Evolutionary conservation across 352 stramenopile genomes (phyloP).

Genomic region (Globisporangium yorkense): DNA sequence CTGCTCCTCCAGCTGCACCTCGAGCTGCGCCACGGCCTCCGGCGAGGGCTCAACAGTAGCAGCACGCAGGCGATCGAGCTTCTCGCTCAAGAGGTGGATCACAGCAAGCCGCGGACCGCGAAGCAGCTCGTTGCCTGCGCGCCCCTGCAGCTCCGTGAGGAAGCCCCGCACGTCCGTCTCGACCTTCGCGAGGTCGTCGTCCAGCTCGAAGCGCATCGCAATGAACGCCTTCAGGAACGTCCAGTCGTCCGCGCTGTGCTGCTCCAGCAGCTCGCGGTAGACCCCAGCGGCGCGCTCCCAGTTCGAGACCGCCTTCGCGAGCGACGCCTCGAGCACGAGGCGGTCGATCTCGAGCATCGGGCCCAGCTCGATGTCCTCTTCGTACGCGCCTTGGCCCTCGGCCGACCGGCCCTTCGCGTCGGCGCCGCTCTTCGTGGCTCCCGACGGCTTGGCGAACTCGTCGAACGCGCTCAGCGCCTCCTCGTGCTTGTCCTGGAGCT

Average conservation of each 20-base stretch:
- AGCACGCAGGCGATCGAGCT: constrained; percentile 26
- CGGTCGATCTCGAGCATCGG: constrained; percentile 80
- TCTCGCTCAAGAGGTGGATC: constrained; percentile 51
- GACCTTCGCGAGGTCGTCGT: constrained; percentile 18
- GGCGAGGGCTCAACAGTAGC: not conserved
- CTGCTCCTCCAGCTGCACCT: constrained; percentile 36
- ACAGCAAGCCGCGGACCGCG: constrained; percentile 63
- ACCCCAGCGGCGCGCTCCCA: constrained; percentile 47
- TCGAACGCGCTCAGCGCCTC: constrained; percentile 71
- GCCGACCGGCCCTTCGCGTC: constrained; percentile 39
- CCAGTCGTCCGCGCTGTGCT: constrained; percentile 82
- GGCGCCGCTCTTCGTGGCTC: not conserved
- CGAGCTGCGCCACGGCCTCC: constrained; percentile 17
- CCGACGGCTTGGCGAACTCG: constrained; percentile 39
- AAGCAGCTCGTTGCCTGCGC: constrained; percentile 41
- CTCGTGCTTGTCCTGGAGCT: constrained; percentile 59
- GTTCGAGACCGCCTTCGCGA: constrained; percentile 44
- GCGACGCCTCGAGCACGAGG: constrained; percentile 55
- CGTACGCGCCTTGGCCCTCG: constrained; percentile 66
- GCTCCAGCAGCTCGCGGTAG: constrained; percentile 52
- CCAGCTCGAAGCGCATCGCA: constrained; percentile 36
- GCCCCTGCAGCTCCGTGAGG: constrained; percentile 36
- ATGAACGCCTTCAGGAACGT: constrained; percentile 71
- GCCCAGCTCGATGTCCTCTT: constrained; percentile 81
- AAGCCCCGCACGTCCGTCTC: constrained; percentile 29